Evolutionary conservation across 1,284 basidiomycete species (phyloP).

Genomic region (Microbotryum silenes-acaulis): DNA sequence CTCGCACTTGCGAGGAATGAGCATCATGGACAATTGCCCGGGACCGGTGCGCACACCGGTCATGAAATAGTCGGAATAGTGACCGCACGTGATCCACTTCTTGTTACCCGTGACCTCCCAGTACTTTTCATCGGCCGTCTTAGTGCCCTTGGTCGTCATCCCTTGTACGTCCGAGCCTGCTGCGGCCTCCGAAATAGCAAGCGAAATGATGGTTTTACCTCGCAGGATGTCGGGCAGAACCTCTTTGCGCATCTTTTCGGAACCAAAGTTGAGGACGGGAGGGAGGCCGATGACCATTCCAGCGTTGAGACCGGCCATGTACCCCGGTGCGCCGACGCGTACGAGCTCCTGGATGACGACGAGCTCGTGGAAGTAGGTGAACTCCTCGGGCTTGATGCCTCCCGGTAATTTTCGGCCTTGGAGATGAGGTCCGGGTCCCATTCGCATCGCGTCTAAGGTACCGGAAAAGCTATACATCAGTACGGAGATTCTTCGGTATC

Average conservation of each 20-base stretch:
- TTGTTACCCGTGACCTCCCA: slow-evolving; percentile 30
- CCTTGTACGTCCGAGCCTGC: slow-evolving; percentile 39
- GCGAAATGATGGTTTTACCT: slow-evolving; percentile 41
- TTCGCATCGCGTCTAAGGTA: slow-evolving; percentile 35
- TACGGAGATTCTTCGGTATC: slow-evolving; percentile 1
- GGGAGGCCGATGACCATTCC: slow-evolving; percentile 55
- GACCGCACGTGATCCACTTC: slow-evolving; percentile 44
- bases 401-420: slow-evolving; percentile 40
- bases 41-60: slow-evolving; percentile 34
- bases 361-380: slow-evolving; percentile 27
- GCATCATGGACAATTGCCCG: slow-evolving; percentile 41
- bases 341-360: slow-evolving; percentile 40
- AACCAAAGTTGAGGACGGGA: slow-evolving; percentile 42
- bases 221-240: slow-evolving; percentile 40
- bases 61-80: slow-evolving; percentile 6
- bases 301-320: slow-evolving; percentile 51
- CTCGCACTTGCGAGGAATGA: slow-evolving; percentile 32
- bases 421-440: slow-evolving; percentile 41
- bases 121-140: slow-evolving; percentile 39
- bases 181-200: slow-evolving; percentile 40
- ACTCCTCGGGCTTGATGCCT: slow-evolving; percentile 39
- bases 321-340: slow-evolving; percentile 36
- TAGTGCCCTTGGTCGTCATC: slow-evolving; percentile 38
- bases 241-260: slow-evolving; percentile 40
- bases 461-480: background rate